Percentiles rank a stretch among this genome's conserved stretches.
These are phyloP conservation scores for Candida sanyaensis DNA, from an alignment of 1,139 yeast genomes.

Conservation along the genomic window DNA sequence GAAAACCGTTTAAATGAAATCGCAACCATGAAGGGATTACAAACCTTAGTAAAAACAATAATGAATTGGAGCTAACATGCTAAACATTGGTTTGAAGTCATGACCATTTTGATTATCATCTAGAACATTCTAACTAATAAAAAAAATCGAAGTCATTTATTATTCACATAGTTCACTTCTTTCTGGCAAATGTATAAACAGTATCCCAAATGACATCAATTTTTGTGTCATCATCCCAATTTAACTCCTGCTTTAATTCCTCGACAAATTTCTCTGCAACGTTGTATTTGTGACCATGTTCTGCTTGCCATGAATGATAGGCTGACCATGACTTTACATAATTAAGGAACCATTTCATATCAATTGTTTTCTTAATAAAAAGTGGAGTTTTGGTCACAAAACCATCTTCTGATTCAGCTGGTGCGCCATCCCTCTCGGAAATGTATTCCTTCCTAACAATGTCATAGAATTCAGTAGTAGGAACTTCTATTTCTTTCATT, in stretches of 20 bases:
- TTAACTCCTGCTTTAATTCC: slow-evolving; percentile 40
- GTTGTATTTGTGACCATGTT: slow-evolving; percentile 31
- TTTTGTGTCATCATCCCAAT: slow-evolving; percentile 46
- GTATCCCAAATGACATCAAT: slow-evolving; percentile 62
- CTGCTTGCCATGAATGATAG: slow-evolving; percentile 63
- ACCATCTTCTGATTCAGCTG: slow-evolving; percentile 12
- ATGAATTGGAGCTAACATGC: no score
- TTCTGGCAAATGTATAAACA: slow-evolving; percentile 48
- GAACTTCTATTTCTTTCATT: slow-evolving; percentile 43
- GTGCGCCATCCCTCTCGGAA: slow-evolving; percentile 30
- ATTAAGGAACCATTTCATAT: slow-evolving; percentile 43
- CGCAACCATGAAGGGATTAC: neutral
- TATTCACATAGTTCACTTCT: slow-evolving; percentile 15
- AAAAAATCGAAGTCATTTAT: neutral
- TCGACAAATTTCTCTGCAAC: slow-evolving; percentile 44
- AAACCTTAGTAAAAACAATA: slow-evolving; percentile 1
- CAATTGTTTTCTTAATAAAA: slow-evolving; percentile 40
- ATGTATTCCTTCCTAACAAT: slow-evolving; percentile 39
- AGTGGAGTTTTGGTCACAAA: slow-evolving; percentile 28
- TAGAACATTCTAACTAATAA: neutral
- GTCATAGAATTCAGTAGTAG: slow-evolving; percentile 39
- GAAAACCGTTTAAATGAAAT: no score
- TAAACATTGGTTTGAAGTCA: neutral
- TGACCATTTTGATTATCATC: neutral
- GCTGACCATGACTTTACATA: slow-evolving; percentile 72